These are phyloP conservation scores for Spathaspora sp. DNA, from an alignment of 805 yeast species.

Conservation along the genomic window DNA sequence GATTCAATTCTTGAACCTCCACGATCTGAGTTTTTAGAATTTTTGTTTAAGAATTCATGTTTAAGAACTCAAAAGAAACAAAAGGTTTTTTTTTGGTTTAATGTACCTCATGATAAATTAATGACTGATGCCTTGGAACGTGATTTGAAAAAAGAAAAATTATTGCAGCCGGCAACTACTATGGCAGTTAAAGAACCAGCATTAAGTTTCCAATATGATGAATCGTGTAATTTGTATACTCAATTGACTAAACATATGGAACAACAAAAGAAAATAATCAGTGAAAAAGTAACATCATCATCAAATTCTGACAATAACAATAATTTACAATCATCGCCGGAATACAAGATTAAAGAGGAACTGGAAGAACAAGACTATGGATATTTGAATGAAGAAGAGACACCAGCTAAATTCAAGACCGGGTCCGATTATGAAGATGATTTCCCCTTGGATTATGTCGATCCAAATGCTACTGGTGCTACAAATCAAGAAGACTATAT, in stretches of 20 bases:
- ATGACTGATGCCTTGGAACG: constrained; percentile 93
- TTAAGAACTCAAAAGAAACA: constrained; percentile 94
- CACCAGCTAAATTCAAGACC: constrained; percentile 20
- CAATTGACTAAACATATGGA: constrained; percentile 47
- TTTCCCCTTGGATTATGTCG: constrained; percentile 69
- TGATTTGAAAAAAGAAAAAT: constrained; percentile 75
- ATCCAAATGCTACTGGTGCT: constrained; percentile 22
- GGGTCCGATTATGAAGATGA: constrained; percentile 52
- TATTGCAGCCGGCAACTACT: constrained; percentile 66
- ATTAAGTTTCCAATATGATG: constrained; percentile 65
- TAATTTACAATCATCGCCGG: constrained; percentile 11
- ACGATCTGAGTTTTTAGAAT: constrained; percentile 77
- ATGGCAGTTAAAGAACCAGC: constrained; percentile 76
- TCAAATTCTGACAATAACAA: neutral
- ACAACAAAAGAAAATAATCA: constrained; percentile 2
- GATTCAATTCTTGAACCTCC: constrained; percentile 89
- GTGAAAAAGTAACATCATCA: neutral
- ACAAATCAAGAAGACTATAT: constrained; percentile 18
- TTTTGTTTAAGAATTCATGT: constrained; percentile 81
- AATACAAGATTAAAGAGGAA: constrained; percentile 7
- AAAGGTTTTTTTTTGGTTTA: constrained; percentile 94
- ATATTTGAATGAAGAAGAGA: constrained; percentile 15
- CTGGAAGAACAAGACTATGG: constrained; percentile 12
- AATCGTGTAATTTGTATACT: constrained; percentile 44
- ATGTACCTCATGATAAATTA: constrained; percentile 88